Percentiles rank a stretch among this genome's conserved stretches.
These are phyloP conservation scores for Torulaspora microellipsoides DNA, from an alignment of 805 yeast genomes.

Conservation along the genomic window DNA sequence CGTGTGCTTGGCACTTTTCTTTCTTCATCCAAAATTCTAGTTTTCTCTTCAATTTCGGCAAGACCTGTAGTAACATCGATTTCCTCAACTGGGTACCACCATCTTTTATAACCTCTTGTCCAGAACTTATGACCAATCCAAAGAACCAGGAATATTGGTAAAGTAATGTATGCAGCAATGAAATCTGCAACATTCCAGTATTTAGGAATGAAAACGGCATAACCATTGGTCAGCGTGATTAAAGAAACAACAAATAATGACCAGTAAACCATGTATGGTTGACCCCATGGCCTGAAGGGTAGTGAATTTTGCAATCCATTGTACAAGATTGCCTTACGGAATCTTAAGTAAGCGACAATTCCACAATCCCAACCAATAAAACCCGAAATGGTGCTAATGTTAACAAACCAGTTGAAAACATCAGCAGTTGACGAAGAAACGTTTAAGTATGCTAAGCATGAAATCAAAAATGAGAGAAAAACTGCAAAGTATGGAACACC, in stretches of 20 bases:
- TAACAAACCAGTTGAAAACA: conserved; percentile 63
- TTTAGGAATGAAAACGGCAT: conserved; percentile 52
- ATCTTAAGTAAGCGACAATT: conserved; percentile 51
- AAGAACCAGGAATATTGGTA: conserved; percentile 41
- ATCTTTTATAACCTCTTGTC: conserved; percentile 37
- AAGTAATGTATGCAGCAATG: conserved; percentile 66
- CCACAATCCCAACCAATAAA: conserved; percentile 60
- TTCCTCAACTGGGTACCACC: conserved; percentile 50
- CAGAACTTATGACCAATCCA: conserved; percentile 57
- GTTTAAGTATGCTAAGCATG: conserved; percentile 50
- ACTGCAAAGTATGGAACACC: conserved; percentile 51
- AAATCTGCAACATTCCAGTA: conserved; percentile 52
- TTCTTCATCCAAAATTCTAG: conserved; percentile 29
- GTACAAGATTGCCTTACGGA: conserved; percentile 57
- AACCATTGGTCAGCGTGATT: conserved; percentile 68
- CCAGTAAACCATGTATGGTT: conserved; percentile 56
- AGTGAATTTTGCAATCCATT: conserved; percentile 52
- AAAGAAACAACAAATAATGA: conserved; percentile 46
- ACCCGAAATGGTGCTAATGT: conserved; percentile 62
- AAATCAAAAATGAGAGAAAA: conserved; percentile 23
- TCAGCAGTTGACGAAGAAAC: conserved; percentile 47
- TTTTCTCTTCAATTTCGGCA: conserved; percentile 54
- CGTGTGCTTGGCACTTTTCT: conserved; percentile 20
- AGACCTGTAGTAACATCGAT: conserved; percentile 60
- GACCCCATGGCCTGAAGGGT: conserved; percentile 52